Base-by-base conservation (phyloP, 768 basidiomycete species). In the Tulasnella sp. region DNA sequence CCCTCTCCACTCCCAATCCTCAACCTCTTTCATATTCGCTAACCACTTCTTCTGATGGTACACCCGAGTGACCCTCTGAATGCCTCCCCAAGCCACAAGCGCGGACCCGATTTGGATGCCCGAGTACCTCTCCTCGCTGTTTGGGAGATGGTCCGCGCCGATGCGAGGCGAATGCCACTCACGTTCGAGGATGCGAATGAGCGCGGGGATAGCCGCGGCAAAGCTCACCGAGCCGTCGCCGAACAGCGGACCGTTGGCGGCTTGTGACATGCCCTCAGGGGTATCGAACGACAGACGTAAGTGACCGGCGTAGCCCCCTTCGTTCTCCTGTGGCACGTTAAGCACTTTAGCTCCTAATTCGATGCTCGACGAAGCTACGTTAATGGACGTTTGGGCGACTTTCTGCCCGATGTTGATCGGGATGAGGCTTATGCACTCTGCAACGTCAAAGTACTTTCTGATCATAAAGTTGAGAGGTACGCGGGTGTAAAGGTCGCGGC, bases 31-130 rank as follows among this genome's bases (percentile, higher is more conserved):
- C 78, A 93, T 84, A 80, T 87, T 83, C 79, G 85, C 85, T 74
- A 91, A 87, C 91, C 92, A 92, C 58, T 83, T 84, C 80, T 86
- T 85, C 81, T 94, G 92, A 79, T 92, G 91, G 87, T 90, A 92
- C 79, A 92, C 89, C 80, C 90, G 89, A 0, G 93, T 95, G 58
- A 93, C 89, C 40, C 91, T 90, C 80, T 94, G 93, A 54, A 95
- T 83, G 0, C 91, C 88, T 6, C 90, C 90, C 92, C 93, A 94
- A 0, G 89, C 92, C 8, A 92, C 86, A 29, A 95, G 86, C 0
- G 91, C 92, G 75, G 88, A 86, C 25, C 88, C 88, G 17, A 93
- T 86, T 76, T 91, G 88, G 0, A 87, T 87, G 54, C 93, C 84
- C 9, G 90, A 88, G 79, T 88, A 91, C 58, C 86, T 86, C 77